phyloP scores from a whole-genome alignment of 1,284 basidiomycete species.

The Leccinum griseonigrum region DNA sequence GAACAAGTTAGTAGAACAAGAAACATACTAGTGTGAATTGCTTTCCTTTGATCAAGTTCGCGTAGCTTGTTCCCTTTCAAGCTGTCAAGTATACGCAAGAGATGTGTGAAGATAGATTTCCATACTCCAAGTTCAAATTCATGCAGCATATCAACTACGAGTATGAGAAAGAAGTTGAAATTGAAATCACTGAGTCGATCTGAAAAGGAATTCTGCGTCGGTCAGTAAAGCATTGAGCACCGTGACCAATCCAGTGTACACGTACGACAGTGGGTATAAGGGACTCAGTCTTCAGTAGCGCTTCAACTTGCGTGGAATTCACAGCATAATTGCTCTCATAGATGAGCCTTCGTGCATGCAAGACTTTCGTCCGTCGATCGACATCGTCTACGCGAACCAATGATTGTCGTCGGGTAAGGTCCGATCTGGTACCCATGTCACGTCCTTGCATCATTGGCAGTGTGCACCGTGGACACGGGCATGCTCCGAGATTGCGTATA shows the following conservation, averaged over 20 bases:
- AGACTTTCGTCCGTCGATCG: constrained; percentile 4
- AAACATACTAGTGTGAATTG: too few species aligned
- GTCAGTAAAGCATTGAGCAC: not conserved
- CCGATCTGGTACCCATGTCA: constrained; percentile 9
- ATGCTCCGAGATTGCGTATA: constrained; percentile 8
- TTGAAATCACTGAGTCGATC: not conserved
- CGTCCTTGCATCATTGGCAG: constrained; percentile 8
- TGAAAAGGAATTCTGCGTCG: not conserved
- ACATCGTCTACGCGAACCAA: constrained; percentile 1
- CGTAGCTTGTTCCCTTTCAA: not conserved
- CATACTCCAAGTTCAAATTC: not conserved
- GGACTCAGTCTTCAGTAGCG: constrained; percentile 11
- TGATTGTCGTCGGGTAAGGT: not conserved
- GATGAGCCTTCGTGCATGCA: constrained; percentile 9
- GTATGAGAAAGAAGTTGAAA: not conserved
- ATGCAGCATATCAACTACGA: not conserved
- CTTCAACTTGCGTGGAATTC: constrained; percentile 10
- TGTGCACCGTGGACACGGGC: constrained; percentile 35
- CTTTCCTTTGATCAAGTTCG: too few species aligned
- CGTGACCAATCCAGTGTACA: not conserved
- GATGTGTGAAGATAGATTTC: not conserved
- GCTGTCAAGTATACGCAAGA: not conserved
- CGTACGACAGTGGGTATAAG: not conserved
- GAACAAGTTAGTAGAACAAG: too few species aligned
- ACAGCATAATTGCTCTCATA: constrained; percentile 15